Evolutionary conservation across 1,284 basidiomycete genomes (phyloP).

Genomic region (Cerioporus squamosus): DNA sequence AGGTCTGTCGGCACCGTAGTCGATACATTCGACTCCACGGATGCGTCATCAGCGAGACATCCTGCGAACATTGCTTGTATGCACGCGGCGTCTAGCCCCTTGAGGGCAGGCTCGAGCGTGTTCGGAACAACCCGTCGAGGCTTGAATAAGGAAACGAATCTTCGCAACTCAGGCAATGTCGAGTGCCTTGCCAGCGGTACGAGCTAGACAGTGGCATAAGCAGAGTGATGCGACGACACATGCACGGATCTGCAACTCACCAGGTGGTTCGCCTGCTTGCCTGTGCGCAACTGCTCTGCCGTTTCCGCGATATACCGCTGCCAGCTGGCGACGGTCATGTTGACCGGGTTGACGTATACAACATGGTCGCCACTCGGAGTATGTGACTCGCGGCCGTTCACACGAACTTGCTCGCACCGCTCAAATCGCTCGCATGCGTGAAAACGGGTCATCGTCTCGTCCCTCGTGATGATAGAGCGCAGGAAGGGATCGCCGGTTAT

Average conservation of each 20-base stretch:
- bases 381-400: conserved; percentile 40
- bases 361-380: conserved; percentile 52
- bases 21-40: background rate
- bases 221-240: background rate
- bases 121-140: conserved; percentile 81
- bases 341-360: conserved; percentile 79
- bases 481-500: conserved; percentile 67
- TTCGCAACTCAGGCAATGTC: conserved; percentile 80
- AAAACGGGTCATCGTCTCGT: conserved; percentile 71
- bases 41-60: conserved; percentile 44
- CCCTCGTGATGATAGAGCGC: conserved; percentile 63
- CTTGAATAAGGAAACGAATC: conserved; percentile 79
- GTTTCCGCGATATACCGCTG: conserved; percentile 57
- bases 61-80: conserved; percentile 70
- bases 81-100: conserved; percentile 71
- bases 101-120: conserved; percentile 65
- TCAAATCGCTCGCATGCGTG: conserved; percentile 90
- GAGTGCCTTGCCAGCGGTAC: conserved; percentile 88
- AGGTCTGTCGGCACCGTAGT: conserved; percentile 11
- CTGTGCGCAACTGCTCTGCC: conserved; percentile 43
- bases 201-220: conserved; percentile 49
- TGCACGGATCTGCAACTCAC: conserved; percentile 44
- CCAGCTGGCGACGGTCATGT: conserved; percentile 68
- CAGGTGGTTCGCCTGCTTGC: conserved; percentile 57
- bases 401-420: conserved; percentile 69